Base-by-base conservation (phyloP, 805 yeast species). In the Metschnikowia borealis region DNA sequence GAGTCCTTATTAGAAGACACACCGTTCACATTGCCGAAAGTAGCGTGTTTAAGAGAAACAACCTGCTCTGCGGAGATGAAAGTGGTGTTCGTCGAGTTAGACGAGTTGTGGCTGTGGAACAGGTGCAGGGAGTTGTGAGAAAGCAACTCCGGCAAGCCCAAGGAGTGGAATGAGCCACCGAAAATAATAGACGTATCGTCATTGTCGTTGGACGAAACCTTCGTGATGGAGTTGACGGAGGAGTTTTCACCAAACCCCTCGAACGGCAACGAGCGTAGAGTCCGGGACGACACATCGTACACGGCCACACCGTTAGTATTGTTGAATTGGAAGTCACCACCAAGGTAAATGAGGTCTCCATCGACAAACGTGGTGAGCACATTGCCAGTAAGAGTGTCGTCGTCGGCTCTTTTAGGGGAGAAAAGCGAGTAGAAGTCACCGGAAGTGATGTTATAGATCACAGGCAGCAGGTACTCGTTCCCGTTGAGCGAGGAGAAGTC, bases 91-190 rank as follows among this genome's bases (percentile, higher is more conserved):
- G 83, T 68, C 14, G 69, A 63, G 56, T 71, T 73, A 14, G 74
- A 65, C 1, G 71, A 55, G 36, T 70, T 60, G 52, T 62, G 56
- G 5, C 31, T 46, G 13, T 31, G 36, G 21, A 45, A 37, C 8
- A 44, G 7, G 14, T 67, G 54, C 42, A 45, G 36, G 21, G 23
- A 37, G 52, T 70, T 74, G 55, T 70, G 75, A 20, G 50, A 49
- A 37, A 78, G 71, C 38, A 79, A 69, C 32, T 73, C 67, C 5
- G 65, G 59, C 49, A 82, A 67, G 6, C 88, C 89, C 39, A 89
- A 68, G 8, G 85, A 79, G 49, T 71, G 61, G 62, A 94, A 90
- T 3, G 68, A 52, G 11, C 99, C 99, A 1, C 94, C 92, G 69
- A 90, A 92, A 11, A 94, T 63, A 6, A 94, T 73, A 34, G 77